These are phyloP conservation scores for Trichoderma oligosporum DNA, from an alignment of 2,329 filamentous ascomycete genomes.

Conservation along the genomic window DNA sequence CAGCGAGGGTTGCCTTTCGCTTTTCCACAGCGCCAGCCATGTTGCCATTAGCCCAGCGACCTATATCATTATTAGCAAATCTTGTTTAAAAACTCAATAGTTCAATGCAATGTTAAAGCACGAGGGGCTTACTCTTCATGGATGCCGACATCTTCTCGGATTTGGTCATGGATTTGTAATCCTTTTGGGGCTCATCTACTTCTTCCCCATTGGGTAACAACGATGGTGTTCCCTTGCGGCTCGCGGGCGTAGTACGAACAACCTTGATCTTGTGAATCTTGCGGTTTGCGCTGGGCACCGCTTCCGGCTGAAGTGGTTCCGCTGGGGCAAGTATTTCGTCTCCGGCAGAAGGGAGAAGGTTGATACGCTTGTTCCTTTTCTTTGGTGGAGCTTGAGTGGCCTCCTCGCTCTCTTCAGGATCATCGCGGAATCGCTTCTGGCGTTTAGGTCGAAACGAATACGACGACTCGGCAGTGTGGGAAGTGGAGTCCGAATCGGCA, in stretches of 20 bases:
- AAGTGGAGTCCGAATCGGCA: conserved; percentile 50
- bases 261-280: conserved; percentile 41
- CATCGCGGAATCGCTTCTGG: conserved; percentile 51
- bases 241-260: conserved; percentile 29
- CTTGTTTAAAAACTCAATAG: background rate
- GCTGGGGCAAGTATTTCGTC: conserved; percentile 10
- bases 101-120: no score
- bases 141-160: conserved; percentile 64
- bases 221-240: conserved; percentile 32
- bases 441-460: conserved; percentile 55
- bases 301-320: conserved; percentile 22
- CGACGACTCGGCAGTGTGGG: conserved; percentile 47
- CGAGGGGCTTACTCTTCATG: conserved; percentile 54
- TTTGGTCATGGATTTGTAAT: conserved; percentile 60
- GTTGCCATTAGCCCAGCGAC: conserved; percentile 57
- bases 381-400: conserved; percentile 36
- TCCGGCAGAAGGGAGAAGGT: conserved; percentile 16
- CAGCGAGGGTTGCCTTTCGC: conserved; percentile 56
- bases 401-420: conserved; percentile 42
- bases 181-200: conserved; percentile 45
- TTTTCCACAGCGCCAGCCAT: conserved; percentile 60
- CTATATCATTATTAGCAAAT: conserved; percentile 36
- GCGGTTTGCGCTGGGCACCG: conserved; percentile 26
- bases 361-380: conserved; percentile 36
- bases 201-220: conserved; percentile 28